Conservation (phyloP, 2,329 filamentous ascomycete genomes). For the Parastagonospora nodorum region DNA sequence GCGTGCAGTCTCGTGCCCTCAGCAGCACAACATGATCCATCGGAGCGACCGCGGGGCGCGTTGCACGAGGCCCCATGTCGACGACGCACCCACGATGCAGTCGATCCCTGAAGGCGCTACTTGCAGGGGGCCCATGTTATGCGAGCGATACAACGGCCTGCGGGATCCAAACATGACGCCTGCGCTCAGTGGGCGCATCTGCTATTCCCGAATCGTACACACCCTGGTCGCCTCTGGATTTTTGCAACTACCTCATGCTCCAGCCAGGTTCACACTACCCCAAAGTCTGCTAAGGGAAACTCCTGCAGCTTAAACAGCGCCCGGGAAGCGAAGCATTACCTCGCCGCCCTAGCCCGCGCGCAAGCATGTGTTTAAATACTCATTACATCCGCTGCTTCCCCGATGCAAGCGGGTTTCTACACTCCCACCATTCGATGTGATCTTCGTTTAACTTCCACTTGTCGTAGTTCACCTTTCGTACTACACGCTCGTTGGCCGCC, state of each 20-base stretch:
- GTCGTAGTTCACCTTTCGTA: conserved; percentile 41
- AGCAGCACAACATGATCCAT: conserved; percentile 15
- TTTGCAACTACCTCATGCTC: conserved; percentile 48
- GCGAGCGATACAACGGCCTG: conserved; percentile 47
- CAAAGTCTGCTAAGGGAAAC: conserved; percentile 47
- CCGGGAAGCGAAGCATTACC: conserved; percentile 46
- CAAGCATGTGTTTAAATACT: conserved; percentile 49
- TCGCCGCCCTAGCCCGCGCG: conserved; percentile 45
- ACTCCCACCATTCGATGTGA: conserved; percentile 48
- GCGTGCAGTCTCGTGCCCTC: conserved; percentile 32
- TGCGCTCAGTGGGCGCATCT: conserved; percentile 35
- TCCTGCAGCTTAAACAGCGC: conserved; percentile 48
- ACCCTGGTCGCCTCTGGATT: conserved; percentile 38
- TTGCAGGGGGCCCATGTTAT: conserved; percentile 42
- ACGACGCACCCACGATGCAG: conserved; percentile 29
- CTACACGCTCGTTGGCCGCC: conserved; percentile 46
- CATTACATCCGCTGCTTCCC: conserved; percentile 44
- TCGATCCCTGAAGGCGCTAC: conserved; percentile 42
- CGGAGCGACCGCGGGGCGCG: conserved; percentile 32
- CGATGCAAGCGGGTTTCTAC: conserved; percentile 46
- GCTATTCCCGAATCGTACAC: conserved; percentile 37
- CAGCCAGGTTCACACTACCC: conserved; percentile 48
- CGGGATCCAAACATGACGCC: conserved; percentile 48
- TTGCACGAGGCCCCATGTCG: conserved; percentile 20
- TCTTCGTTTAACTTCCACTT: conserved; percentile 43